A percentile compares a stretch with the other conserved stretches of the same genome.
Evolutionary conservation across 306 rosid species (phyloP).

Genomic region (Adenanthera pavonina): DNA sequence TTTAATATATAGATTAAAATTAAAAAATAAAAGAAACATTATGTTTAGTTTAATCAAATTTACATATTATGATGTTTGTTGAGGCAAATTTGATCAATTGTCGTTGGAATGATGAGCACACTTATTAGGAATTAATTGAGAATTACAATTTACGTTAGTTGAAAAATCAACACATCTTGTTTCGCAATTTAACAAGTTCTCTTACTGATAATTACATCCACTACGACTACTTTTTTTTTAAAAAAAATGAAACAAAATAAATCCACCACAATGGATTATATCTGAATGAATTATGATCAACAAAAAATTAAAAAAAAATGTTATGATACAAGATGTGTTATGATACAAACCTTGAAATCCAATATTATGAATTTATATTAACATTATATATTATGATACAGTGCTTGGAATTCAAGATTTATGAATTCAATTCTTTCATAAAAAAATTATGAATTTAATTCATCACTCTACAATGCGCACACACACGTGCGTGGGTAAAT

Average conservation of each 20-base stretch:
- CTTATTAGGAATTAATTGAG: slow-evolving; percentile 5
- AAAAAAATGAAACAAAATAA: background rate
- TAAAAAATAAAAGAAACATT: background rate
- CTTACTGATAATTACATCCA: background rate
- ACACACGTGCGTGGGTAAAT: too few relatives aligned
- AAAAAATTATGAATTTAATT: too few relatives aligned
- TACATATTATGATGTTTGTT: background rate
- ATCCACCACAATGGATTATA: background rate
- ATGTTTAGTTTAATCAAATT: background rate
- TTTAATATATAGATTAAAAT: too few relatives aligned
- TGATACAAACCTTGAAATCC: too few relatives aligned
- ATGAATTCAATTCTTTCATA: too few relatives aligned
- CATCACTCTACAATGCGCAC: too few relatives aligned
- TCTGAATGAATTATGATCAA: too few relatives aligned
- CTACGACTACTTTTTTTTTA: background rate
- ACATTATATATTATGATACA: too few relatives aligned
- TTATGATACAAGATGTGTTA: too few relatives aligned
- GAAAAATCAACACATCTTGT: slow-evolving; percentile 8
- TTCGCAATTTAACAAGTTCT: background rate
- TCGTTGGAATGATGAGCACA: background rate
- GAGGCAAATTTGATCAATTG: slow-evolving; percentile 3
- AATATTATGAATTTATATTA: too few relatives aligned
- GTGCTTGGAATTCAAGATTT: too few relatives aligned
- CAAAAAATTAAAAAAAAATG: too few relatives aligned
- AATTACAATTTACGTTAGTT: slow-evolving; percentile 20